Base-by-base conservation (phyloP, 139 green algal species). In the Chlorella sorokiniana region DNA sequence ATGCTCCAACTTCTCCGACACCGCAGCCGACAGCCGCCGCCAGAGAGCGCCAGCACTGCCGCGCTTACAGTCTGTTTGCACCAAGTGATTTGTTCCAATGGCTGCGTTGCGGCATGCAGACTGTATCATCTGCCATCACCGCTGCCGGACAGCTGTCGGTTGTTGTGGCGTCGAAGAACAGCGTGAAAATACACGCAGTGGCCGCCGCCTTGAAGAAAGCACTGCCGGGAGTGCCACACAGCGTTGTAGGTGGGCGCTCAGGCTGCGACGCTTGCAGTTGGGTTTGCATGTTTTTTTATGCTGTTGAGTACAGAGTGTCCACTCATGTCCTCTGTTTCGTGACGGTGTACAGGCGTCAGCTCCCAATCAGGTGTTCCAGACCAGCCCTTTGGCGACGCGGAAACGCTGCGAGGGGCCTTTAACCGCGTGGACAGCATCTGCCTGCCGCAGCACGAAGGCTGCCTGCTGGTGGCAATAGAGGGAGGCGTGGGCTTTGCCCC, bases 321-420 rank as follows among this genome's bases (percentile, higher is more conserved):
- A 61, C 52, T 61, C 22, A 9, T 61, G 22, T 16, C 52, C 52
- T 6, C 27, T 9, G 27, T 61, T 23, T 23, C 52, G 2, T 61
- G 6, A 20, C 25, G 6, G 52, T 20, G n/a, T 59, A 45, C 75
- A 86, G 86, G 79, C 33, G 27, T 79, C 1, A 33, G 59, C 2
- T 64, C 62, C 1, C 10, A 29, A 1, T 85, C 83, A 1, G 76
- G 75, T 1, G 86, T 90, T 44, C 51, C 75, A 9, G 83, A 84
- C n/a, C 86, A 90, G 61, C 86, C 86, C 4, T 78, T 79, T 22
- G 83, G 86, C 4, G 84, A 88, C 41, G 80, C 82, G 6, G 74
- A 90, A 61, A 90, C 86, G 6, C 80, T 90, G 23, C 18, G 27
- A 51, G 86, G 86, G 29, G 85, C 85, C 1, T 52, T 75, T 41